Evolutionary conservation across 2,329 filamentous ascomycete species (phyloP), one percentile per base, ranked within the genome.

Genomic region (Periconia sp.): DNA sequence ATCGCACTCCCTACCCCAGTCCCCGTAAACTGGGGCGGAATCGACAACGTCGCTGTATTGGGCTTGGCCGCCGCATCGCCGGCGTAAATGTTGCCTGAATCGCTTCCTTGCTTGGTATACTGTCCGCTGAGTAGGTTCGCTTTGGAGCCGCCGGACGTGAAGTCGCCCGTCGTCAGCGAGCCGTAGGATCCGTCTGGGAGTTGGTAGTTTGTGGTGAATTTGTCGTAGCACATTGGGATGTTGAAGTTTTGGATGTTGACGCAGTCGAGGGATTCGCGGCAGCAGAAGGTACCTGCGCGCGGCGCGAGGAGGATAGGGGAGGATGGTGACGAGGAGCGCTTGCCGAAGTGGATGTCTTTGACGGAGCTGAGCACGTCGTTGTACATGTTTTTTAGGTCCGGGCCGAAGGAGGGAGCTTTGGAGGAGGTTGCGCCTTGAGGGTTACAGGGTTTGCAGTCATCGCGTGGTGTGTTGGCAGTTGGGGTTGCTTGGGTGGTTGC

Each of bases 151-250:
- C 62, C 60, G 2, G 73, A 74, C n/a, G 57, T 71, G 60, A 79
- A 81, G 15, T 74, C 58, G 13, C 78, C 80, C 0, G 69, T 71
- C 1, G 70, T 72, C n/a, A 81, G 65, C 2, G 74, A 78, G 13
- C 79, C 79, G 48, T 72, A 78, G 15, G 77, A 77, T 33, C 74
- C 74, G 53, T 80, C 79, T 2, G 76, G 65, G 46, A 82, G 76
- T 49, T 74, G 74, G 60, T 69, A 81, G 57, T 81, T 77, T 17
- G 80, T 82, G 6, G 79, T 82, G 67, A 79, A 82, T 50, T 74
- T 75, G 63, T 82, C 80, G 68, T 80, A 81, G 69, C 79, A 81
- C 66, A 81, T 79, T 2, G 79, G 76, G 6, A 81, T 67, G 35
- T 73, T 70, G 33, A 77, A 65, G 37, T 59, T 65, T 41, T 71